Percentiles rank a stretch among this genome's conserved stretches.
phyloP scores from a whole-genome alignment of 2,329 filamentous ascomycete genomes.

The Aspergillus versicolor region DNA sequence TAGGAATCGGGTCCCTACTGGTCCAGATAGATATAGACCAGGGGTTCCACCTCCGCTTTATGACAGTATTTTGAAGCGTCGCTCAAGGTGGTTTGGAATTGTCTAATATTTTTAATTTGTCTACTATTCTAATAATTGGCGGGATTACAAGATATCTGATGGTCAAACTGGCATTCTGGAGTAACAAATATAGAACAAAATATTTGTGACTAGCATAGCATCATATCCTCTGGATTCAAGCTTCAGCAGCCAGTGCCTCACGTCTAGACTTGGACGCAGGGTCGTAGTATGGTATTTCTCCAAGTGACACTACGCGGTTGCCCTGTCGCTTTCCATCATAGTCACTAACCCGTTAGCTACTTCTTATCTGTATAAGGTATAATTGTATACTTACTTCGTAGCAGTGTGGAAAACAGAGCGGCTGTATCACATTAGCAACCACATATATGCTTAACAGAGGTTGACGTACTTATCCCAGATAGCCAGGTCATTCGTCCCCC shows the following conservation, averaged over 20 bases:
- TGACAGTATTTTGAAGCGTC: too few species aligned
- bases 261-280: not conserved
- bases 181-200: not conserved
- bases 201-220: too few species aligned
- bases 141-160: too few species aligned
- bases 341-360: not conserved
- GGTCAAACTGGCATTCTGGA: too few species aligned
- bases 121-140: too few species aligned
- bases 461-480: constrained; percentile 13
- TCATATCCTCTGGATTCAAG: not conserved
- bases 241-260: not conserved
- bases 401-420: constrained; percentile 9
- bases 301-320: constrained; percentile 3
- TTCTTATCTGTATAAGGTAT: too few species aligned
- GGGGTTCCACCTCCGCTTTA: too few species aligned
- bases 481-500: constrained; percentile 7
- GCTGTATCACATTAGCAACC: not conserved
- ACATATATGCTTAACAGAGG: not conserved
- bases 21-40: too few species aligned
- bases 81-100: too few species aligned
- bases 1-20: too few species aligned
- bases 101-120: too few species aligned
- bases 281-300: constrained; percentile 5
- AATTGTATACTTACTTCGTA: not conserved
- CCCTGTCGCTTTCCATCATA: not conserved